Evolutionary conservation across 352 stramenopile species (phyloP).

Genomic region (Blastocystis hominis): DNA sequence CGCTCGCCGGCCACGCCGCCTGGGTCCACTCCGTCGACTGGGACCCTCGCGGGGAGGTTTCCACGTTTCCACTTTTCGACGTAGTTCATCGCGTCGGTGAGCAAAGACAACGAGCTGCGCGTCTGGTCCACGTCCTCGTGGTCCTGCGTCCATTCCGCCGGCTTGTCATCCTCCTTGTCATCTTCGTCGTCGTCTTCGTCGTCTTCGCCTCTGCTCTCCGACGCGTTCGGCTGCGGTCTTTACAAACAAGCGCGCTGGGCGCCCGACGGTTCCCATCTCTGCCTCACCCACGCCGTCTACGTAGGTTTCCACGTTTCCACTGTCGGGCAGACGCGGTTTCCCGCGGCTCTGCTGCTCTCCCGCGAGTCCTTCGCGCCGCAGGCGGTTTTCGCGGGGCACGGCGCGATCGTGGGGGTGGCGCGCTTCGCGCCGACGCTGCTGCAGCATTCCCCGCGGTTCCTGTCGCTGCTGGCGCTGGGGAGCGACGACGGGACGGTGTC

Average conservation of each 20-base stretch:
- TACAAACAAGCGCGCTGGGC: constrained; percentile 34
- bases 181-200: too few relatives aligned
- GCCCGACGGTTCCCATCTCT: background rate
- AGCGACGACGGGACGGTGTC: constrained; percentile 4
- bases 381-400: constrained; percentile 24
- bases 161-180: too few relatives aligned
- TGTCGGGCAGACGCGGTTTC: constrained; percentile 8
- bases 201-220: background rate
- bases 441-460: too few relatives aligned
- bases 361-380: background rate
- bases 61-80: background rate
- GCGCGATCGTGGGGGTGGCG: background rate
- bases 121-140: constrained; percentile 21
- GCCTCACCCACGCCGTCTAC: constrained; percentile 21
- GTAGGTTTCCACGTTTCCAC: background rate
- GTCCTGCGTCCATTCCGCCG: background rate
- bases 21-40: constrained; percentile 32
- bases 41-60: constrained; percentile 11
- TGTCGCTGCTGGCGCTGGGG: background rate
- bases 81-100: constrained; percentile 40
- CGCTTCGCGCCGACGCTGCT: constrained; percentile 12
- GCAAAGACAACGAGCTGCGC: constrained; percentile 30
- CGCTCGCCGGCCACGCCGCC: background rate
- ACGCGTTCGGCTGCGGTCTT: constrained; percentile 18
- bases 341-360: background rate